A percentile compares a stretch with the other conserved stretches of the same genome.
Evolutionary conservation across 139 green algal species (phyloP).

Genomic region (Desmodesmus armatus): DNA sequence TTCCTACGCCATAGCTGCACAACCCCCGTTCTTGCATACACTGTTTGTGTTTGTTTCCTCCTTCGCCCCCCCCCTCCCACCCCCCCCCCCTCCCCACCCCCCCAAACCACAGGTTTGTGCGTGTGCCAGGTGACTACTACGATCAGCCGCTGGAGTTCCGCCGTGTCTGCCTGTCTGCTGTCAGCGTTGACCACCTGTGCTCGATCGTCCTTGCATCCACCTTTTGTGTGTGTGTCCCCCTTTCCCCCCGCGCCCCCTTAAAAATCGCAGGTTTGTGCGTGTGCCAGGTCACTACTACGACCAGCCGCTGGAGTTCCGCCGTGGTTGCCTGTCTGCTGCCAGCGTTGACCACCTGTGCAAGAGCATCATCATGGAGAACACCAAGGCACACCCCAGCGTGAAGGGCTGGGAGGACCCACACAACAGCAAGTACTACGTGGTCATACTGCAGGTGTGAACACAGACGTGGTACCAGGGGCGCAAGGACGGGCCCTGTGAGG

Average conservation of each 20-base stretch:
- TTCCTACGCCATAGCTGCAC: too few species aligned
- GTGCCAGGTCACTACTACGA: slow-evolving; percentile 91
- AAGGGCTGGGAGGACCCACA: slow-evolving; percentile 58
- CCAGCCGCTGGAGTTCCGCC: slow-evolving; percentile 74
- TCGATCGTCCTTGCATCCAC: slow-evolving; percentile 95
- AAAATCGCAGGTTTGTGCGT: slow-evolving; percentile 74
- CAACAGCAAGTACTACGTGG: slow-evolving; percentile 83
- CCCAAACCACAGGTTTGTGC: slow-evolving; percentile 79
- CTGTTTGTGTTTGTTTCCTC: too few species aligned
- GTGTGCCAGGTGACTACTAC: slow-evolving; percentile 90
- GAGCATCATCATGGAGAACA: slow-evolving; percentile 92
- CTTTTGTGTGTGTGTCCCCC: too few species aligned
- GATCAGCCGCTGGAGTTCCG: slow-evolving; percentile 77
- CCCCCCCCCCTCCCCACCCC: too few species aligned
- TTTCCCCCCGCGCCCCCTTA: too few species aligned
- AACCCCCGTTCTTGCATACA: too few species aligned
- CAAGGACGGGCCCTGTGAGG: too few species aligned
- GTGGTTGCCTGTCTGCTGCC: slow-evolving; percentile 57
- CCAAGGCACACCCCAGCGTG: slow-evolving; percentile 51
- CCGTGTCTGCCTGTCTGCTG: slow-evolving; percentile 59
- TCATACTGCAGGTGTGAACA: slow-evolving; percentile 86
- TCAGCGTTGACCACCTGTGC: slow-evolving; percentile 83
- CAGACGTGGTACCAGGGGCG: not conserved
- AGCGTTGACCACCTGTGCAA: slow-evolving; percentile 90
- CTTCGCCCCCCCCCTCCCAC: too few species aligned